Evolutionary conservation across 495 filamentous ascomycete genomes (phyloP).

Genomic region (Penicillium canescens): DNA sequence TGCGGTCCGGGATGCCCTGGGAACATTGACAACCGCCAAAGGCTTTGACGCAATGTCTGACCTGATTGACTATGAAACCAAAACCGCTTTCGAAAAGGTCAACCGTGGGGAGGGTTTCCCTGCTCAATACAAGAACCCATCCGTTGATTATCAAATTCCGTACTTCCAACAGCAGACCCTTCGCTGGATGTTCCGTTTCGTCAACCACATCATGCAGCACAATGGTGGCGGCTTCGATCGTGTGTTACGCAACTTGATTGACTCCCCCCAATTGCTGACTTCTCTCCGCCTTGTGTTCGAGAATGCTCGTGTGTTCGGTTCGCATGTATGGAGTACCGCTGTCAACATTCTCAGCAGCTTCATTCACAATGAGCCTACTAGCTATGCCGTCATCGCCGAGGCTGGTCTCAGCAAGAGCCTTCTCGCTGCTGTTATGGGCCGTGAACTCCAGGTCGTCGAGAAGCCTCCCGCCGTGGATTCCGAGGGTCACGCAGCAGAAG

Average conservation of each 20-base stretch:
- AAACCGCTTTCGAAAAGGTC: slow-evolving; percentile 64
- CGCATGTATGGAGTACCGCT: slow-evolving; percentile 89
- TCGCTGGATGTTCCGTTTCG: slow-evolving; percentile 92
- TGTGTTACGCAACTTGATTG: slow-evolving; percentile 86
- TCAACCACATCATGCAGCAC: slow-evolving; percentile 91
- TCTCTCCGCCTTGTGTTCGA: slow-evolving; percentile 80
- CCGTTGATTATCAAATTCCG: slow-evolving; percentile 89
- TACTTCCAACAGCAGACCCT: slow-evolving; percentile 90
- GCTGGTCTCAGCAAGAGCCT: slow-evolving; percentile 85
- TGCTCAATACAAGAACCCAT: slow-evolving; percentile 71
- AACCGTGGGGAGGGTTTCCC: slow-evolving; percentile 71
- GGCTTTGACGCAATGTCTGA: slow-evolving; percentile 86
- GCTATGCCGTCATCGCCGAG: slow-evolving; percentile 92
- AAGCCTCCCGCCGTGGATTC: slow-evolving; percentile 30
- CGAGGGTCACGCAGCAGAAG: slow-evolving; percentile 22
- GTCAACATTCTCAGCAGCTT: slow-evolving; percentile 91
- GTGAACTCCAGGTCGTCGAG: slow-evolving; percentile 32
- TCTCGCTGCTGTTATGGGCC: slow-evolving; percentile 74
- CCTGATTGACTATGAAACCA: slow-evolving; percentile 77
- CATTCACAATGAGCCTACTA: slow-evolving; percentile 98
- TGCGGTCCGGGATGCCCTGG: slow-evolving; percentile 75
- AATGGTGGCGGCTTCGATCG: slow-evolving; percentile 84
- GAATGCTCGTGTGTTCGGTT: slow-evolving; percentile 76
- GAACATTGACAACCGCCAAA: slow-evolving; percentile 71
- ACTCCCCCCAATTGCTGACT: slow-evolving; percentile 79